Percentiles rank a stretch among this genome's conserved stretches.
phyloP scores from a whole-genome alignment of 2,329 filamentous ascomycete species.

The Dothistroma septosporum region DNA sequence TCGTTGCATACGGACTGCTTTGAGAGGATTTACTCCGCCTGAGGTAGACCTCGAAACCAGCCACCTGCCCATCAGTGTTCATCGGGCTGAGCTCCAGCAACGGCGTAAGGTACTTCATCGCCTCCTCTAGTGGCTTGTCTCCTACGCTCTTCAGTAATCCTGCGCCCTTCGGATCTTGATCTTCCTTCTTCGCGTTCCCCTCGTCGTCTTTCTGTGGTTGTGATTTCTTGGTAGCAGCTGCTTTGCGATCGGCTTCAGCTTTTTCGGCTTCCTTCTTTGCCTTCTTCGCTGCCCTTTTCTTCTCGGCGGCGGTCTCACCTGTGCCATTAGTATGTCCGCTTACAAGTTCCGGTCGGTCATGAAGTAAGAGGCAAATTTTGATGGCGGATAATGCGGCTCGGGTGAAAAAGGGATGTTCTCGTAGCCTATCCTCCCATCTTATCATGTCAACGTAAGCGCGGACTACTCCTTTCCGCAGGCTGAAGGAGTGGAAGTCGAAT shows the following conservation, averaged over 20 bases:
- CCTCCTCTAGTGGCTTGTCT: conserved; percentile 77
- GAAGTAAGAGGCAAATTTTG: conserved; percentile 71
- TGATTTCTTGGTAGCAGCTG: conserved; percentile 44
- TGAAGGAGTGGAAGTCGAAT: conserved; percentile 98
- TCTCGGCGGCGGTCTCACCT: conserved; percentile 73
- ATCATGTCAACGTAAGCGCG: conserved; percentile 95
- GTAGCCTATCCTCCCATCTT: conserved; percentile 86
- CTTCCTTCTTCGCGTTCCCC: conserved; percentile 67
- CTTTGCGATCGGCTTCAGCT: conserved; percentile 75
- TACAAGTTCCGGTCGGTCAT: conserved; percentile 66
- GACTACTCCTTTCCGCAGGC: conserved; percentile 92
- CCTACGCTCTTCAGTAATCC: conserved; percentile 61
- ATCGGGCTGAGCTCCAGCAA: conserved; percentile 78
- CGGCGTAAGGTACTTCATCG: conserved; percentile 78
- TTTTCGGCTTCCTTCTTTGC: conserved; percentile 74
- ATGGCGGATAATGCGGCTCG: conserved; percentile 78
- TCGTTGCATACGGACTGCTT: neutral
- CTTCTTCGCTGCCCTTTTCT: conserved; percentile 65
- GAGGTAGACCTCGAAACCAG: conserved; percentile 86
- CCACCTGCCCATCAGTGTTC: conserved; percentile 74
- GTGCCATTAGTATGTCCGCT: conserved; percentile 67
- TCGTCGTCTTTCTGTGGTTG: conserved; percentile 52
- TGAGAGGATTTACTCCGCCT: conserved; percentile 63
- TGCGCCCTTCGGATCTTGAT: conserved; percentile 79
- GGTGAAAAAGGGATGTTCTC: conserved; percentile 90